Evolutionary conservation across 2,329 filamentous ascomycete species (phyloP), one percentile per base, ranked within the genome.

Genomic region (Colletotrichum sidae): DNA sequence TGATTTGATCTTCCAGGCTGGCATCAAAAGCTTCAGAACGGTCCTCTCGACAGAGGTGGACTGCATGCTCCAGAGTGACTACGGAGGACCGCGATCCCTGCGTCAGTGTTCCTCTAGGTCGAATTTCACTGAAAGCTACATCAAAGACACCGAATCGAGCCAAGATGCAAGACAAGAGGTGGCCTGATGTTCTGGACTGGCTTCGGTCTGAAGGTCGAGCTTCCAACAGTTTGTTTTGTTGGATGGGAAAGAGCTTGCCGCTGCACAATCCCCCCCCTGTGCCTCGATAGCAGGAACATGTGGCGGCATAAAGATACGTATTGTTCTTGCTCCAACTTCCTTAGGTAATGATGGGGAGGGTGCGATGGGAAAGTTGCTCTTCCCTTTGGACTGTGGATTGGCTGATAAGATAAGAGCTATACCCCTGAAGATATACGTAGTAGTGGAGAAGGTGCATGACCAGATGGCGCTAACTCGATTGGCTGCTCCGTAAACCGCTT

Each of bases 381-480:
- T 38, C 12, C 49, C 35, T 38, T 33, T 17, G 10, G 35, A 10
- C 12, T 15, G 25, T 3, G 25, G 4, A 5, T 25, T 25, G 25
- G n/a, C 35, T 53, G 63, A 66, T 66, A 63, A 66, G 63, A 66
- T 66, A 66, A 63, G 59, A 66, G 59, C 63, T 63, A n/a, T 13
- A 44, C 54, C 59, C 52, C 45, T 50, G 58, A 15, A 49, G 52
- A 37, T 13, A 50, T 25, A 17, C 17, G 17, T 17, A 17, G 17
- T 17, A 17, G 49, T 60, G 60, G 60, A 50, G 42, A 47, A 3
- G 2, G 8, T 8, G 13, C 44, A 57, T 49, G 38, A 49, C 10
- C 15, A 8, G 41, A 47, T 38, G 38, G 45, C 25, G 55, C 46
- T 58, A 49, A 50, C 37, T 58, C 25, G 46, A 17, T 13, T 34